A percentile compares a stretch with the other conserved stretches of the same genome.
Conservation (phyloP, 306 rosid genomes). For the Glycine tomentella region DNA sequence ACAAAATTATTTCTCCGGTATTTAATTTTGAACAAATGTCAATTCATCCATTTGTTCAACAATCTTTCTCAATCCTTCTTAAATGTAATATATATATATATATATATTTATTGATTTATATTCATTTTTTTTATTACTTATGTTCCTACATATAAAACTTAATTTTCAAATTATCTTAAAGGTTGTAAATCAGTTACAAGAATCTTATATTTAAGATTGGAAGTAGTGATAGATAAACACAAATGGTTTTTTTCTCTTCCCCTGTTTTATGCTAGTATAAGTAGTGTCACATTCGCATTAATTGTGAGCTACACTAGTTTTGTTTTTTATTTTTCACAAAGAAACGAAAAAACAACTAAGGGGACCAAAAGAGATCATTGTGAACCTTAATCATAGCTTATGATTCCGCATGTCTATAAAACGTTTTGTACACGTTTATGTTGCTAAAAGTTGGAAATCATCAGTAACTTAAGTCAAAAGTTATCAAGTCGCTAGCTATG, state of each 20-base stretch:
- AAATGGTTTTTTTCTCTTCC: background rate
- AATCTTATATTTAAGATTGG: too few relatives aligned
- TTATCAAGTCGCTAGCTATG: slow-evolving; percentile 45
- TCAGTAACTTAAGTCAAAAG: slow-evolving; percentile 53
- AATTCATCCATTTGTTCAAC: too few relatives aligned
- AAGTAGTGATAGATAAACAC: background rate
- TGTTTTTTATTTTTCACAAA: background rate
- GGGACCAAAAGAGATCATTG: slow-evolving; percentile 37
- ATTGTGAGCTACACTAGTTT: background rate
- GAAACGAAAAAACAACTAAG: background rate
- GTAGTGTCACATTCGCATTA: slow-evolving; percentile 4
- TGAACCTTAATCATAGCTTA: slow-evolving; percentile 36
- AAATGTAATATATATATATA: too few relatives aligned
- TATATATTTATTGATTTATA: background rate
- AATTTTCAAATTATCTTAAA: too few relatives aligned
- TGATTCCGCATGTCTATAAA: background rate
- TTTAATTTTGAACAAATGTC: too few relatives aligned
- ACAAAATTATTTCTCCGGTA: too few relatives aligned
- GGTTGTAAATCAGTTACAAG: too few relatives aligned
- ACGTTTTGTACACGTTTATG: slow-evolving; percentile 35
- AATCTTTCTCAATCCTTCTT: too few relatives aligned
- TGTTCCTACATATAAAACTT: too few relatives aligned
- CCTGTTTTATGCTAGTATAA: background rate
- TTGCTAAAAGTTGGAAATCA: slow-evolving; percentile 43
- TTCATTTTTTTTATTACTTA: background rate